These are phyloP conservation scores for Ramaria sp. DNA, from an alignment of 768 basidiomycete species.

Conservation along the genomic window DNA sequence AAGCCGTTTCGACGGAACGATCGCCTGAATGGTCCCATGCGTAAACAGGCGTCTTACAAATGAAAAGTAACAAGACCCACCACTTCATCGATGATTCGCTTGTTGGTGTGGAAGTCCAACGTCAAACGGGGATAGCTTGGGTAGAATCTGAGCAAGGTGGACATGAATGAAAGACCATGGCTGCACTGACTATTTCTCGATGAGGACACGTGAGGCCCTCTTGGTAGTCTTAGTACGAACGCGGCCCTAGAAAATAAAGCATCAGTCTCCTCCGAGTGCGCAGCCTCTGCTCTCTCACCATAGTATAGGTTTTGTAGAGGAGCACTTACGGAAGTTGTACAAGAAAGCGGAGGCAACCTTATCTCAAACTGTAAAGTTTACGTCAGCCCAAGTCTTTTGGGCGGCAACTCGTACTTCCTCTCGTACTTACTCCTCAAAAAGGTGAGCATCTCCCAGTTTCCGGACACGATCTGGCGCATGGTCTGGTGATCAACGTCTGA, in stretches of 20 bases:
- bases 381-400: slow-evolving; percentile 11
- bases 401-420: not conserved
- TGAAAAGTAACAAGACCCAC: slow-evolving; percentile 34
- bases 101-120: slow-evolving; percentile 99
- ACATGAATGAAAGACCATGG: not conserved
- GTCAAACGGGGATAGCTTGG: slow-evolving; percentile 94
- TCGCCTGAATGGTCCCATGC: slow-evolving; percentile 38
- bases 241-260: slow-evolving; percentile 62
- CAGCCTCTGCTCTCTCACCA: slow-evolving; percentile 32
- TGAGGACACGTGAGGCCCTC: slow-evolving; percentile 96
- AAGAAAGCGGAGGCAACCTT: slow-evolving; percentile 5
- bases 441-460: slow-evolving; percentile 18
- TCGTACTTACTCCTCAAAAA: slow-evolving; percentile 17
- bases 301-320: slow-evolving; percentile 24
- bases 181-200: slow-evolving; percentile 90
- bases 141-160: not conserved
- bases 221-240: slow-evolving; percentile 99
- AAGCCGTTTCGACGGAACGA: slow-evolving; percentile 96
- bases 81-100: slow-evolving; percentile 96
- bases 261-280: not conserved
- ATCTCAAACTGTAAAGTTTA: slow-evolving; percentile 24
- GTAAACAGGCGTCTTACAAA: not conserved
- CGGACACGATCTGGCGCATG: slow-evolving; percentile 12
- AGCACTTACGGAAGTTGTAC: slow-evolving; percentile 9
- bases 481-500: slow-evolving; percentile 12